Evolutionary conservation across 305 asterid genomes (phyloP).

Genomic region (Fraxinus floribunda): DNA sequence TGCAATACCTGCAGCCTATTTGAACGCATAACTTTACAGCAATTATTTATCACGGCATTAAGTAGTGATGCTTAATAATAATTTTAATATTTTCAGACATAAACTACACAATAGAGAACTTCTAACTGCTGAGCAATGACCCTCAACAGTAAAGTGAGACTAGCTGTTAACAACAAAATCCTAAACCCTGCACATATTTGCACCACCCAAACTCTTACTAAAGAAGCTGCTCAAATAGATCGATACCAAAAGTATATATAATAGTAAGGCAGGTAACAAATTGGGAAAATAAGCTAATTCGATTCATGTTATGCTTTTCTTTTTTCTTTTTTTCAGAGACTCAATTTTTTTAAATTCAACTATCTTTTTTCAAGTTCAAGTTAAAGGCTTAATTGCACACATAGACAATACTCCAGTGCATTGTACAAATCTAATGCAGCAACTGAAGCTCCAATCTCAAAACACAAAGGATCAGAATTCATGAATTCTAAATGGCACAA

Average conservation of each 20-base stretch:
- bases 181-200: background rate
- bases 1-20: background rate
- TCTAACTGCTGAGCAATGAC: background rate
- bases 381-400: background rate
- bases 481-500: conserved; percentile 1
- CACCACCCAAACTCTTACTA: background rate
- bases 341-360: background rate
- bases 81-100: background rate
- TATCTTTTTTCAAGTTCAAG: background rate
- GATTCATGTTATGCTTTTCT: background rate
- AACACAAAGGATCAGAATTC: background rate
- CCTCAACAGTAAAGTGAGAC: background rate
- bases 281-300: background rate
- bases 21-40: background rate
- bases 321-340: background rate
- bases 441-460: conserved; percentile 11
- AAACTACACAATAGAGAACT: background rate
- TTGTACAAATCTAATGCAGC: background rate
- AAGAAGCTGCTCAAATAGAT: background rate
- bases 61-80: background rate
- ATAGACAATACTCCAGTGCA: conserved; percentile 2
- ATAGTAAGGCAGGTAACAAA: background rate
- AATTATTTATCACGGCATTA: background rate
- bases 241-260: background rate
- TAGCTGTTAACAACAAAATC: background rate